These are phyloP conservation scores for Astrephomene gubernaculifera DNA, from an alignment of 139 green algal species.

Conservation along the genomic window DNA sequence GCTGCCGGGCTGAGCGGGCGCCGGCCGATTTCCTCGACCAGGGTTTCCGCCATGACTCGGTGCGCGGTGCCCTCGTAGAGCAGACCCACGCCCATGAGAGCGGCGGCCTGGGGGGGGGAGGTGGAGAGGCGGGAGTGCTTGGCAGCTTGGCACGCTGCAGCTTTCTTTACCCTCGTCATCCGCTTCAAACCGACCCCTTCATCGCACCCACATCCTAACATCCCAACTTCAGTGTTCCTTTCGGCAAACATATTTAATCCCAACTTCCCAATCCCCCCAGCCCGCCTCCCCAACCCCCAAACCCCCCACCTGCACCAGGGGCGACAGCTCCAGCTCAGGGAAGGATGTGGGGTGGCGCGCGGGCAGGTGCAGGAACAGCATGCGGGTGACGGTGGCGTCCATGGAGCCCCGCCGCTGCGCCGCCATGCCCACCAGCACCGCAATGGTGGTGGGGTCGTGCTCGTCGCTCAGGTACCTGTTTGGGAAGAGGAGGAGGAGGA, in stretches of 20 bases:
- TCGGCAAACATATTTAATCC: neutral
- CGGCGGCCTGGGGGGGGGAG: conserved; percentile 68
- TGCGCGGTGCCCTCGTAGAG: conserved; percentile 91
- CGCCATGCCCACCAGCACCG: conserved; percentile 88
- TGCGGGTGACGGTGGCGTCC: conserved; percentile 81
- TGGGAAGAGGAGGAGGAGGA: neutral
- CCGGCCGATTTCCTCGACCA: conserved; percentile 92
- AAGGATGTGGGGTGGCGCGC: conserved; percentile 83
- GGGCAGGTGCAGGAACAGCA: conserved; percentile 97
- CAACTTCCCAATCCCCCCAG: neutral
- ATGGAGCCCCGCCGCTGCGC: conserved; percentile 70
- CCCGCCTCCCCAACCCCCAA: neutral
- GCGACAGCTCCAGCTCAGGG: conserved; percentile 93
- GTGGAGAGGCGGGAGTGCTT: neutral
- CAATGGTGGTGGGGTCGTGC: conserved; percentile 89
- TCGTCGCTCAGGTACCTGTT: conserved; percentile 84
- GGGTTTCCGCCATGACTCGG: conserved; percentile 87
- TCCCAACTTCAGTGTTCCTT: neutral
- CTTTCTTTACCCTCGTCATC: too few relatives aligned
- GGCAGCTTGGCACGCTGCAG: too few relatives aligned
- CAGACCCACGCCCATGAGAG: conserved; percentile 90
- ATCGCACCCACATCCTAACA: neutral
- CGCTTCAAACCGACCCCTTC: too few relatives aligned
- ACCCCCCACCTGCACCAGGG: conserved; percentile 79
- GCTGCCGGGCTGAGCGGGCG: conserved; percentile 59